Conservation (phyloP, 1,284 basidiomycete genomes). For the Paramarasmius palmivorus region DNA sequence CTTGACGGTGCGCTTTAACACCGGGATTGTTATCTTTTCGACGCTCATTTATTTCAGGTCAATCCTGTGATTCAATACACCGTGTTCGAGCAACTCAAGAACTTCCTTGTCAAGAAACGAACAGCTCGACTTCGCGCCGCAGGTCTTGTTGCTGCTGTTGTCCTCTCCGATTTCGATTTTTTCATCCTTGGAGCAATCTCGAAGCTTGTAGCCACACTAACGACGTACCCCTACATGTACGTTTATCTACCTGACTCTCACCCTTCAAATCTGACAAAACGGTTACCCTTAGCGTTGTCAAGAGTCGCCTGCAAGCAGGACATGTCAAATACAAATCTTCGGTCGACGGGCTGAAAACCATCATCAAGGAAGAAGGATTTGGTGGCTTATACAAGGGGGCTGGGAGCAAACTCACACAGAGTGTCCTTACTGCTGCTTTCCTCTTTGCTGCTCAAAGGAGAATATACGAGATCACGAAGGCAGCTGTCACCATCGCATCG, state of each 20-base stretch:
- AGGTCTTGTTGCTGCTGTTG: constrained; percentile 42
- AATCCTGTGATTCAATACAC: constrained; percentile 96
- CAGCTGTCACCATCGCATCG: constrained; percentile 28
- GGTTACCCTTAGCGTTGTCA: constrained; percentile 72
- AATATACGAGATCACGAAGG: constrained; percentile 69
- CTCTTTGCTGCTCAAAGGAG: constrained; percentile 84
- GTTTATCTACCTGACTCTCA: constrained; percentile 21
- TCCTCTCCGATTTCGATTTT: constrained; percentile 83
- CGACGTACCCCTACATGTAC: constrained; percentile 82
- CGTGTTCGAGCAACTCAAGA: constrained; percentile 84
- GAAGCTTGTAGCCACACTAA: constrained; percentile 78
- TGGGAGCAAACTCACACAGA: constrained; percentile 84
- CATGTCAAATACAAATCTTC: constrained; percentile 72
- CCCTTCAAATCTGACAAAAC: background rate
- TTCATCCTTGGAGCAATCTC: constrained; percentile 88
- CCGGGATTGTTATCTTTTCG: background rate
- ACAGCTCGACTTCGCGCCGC: constrained; percentile 51
- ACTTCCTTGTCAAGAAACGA: constrained; percentile 63
- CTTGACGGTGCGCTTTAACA: constrained; percentile 33
- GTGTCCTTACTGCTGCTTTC: constrained; percentile 88
- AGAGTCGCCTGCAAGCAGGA: constrained; percentile 82
- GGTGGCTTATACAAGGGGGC: constrained; percentile 85
- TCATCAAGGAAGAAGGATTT: constrained; percentile 77
- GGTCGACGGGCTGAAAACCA: constrained; percentile 67
- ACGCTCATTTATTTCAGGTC: constrained; percentile 34